Conservation (phyloP, 352 stramenopile species). For the Phytopythium aichiense region DNA sequence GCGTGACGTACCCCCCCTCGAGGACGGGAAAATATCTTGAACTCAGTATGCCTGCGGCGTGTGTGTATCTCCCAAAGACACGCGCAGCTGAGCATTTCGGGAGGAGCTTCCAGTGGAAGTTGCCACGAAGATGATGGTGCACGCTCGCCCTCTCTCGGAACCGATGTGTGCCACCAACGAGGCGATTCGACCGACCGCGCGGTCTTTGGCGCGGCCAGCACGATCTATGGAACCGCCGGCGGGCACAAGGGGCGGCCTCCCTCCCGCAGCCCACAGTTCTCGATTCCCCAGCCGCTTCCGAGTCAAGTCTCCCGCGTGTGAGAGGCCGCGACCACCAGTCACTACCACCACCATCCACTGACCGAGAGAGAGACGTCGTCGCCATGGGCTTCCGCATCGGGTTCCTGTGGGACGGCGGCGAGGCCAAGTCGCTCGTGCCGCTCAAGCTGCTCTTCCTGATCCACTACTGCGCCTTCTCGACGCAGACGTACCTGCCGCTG, state of each 20-base stretch:
- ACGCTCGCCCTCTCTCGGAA: neutral
- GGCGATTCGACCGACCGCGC: too few relatives aligned
- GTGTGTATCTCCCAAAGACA: neutral
- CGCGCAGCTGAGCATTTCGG: neutral
- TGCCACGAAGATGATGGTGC: neutral
- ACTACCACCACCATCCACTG: too few relatives aligned
- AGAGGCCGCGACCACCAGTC: neutral
- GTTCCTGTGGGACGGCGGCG: conserved; percentile 58
- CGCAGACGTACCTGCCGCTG: conserved; percentile 33
- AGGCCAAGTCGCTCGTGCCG: conserved; percentile 52
- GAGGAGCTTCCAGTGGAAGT: neutral
- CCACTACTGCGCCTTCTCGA: conserved; percentile 64
- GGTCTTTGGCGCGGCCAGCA: too few relatives aligned
- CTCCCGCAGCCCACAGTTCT: neutral
- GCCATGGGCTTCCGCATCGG: conserved; percentile 25
- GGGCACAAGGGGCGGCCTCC: too few relatives aligned
- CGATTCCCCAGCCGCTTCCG: neutral
- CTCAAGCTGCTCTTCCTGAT: conserved; percentile 75
- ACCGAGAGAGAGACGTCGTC: too few relatives aligned
- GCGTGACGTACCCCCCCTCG: neutral
- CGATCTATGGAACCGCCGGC: neutral
- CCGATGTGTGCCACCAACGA: neutral
- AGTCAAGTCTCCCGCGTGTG: too few relatives aligned
- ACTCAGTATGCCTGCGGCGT: neutral
- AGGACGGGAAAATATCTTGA: neutral